phyloP scores from a whole-genome alignment of 192 early-diverging fungal genomes.

The Tieghemiomyces parasiticus region DNA sequence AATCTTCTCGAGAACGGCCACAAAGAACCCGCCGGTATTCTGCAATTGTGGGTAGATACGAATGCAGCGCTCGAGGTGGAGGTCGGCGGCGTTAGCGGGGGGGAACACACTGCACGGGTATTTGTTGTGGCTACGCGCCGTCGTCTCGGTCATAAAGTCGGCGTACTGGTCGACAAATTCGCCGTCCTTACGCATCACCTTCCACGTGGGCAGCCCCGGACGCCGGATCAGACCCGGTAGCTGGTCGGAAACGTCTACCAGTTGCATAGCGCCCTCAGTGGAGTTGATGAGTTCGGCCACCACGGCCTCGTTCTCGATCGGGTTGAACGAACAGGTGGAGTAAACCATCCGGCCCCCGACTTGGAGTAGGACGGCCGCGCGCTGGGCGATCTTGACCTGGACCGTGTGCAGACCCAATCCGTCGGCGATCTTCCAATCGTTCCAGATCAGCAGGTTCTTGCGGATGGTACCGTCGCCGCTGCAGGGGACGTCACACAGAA shows the following conservation, averaged over 20 bases:
- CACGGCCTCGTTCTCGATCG: slow-evolving; percentile 94
- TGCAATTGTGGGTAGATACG: slow-evolving; percentile 88
- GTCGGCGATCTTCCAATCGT: slow-evolving; percentile 58
- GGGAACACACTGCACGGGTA: slow-evolving; percentile 46
- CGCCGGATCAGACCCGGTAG: slow-evolving; percentile 65
- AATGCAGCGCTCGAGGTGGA: slow-evolving; percentile 60
- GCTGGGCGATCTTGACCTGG: slow-evolving; percentile 77
- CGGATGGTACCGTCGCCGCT: slow-evolving; percentile 94
- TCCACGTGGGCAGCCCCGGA: slow-evolving; percentile 79
- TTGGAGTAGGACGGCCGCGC: slow-evolving; percentile 77
- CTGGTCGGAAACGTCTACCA: slow-evolving; percentile 76
- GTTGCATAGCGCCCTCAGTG: slow-evolving; percentile 49
- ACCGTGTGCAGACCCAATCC: slow-evolving; percentile 70
- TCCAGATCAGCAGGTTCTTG: slow-evolving; percentile 91
- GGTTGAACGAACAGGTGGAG: slow-evolving; percentile 97
- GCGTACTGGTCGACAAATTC: slow-evolving; percentile 28
- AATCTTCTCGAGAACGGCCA: slow-evolving; percentile 89
- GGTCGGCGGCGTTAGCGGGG: slow-evolving; percentile 34
- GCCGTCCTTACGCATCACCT: slow-evolving; percentile 64
- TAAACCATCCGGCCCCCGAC: slow-evolving; percentile 89
- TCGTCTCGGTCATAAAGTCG: slow-evolving; percentile 23
- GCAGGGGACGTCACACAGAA: slow-evolving; percentile 96
- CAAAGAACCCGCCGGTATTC: slow-evolving; percentile 98
- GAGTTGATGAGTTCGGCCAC: slow-evolving; percentile 64
- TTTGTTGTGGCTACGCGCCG: slow-evolving; percentile 17